phyloP scores from a whole-genome alignment of 2,329 filamentous ascomycete species.

The Pseudogymnoascus sp. region DNA sequence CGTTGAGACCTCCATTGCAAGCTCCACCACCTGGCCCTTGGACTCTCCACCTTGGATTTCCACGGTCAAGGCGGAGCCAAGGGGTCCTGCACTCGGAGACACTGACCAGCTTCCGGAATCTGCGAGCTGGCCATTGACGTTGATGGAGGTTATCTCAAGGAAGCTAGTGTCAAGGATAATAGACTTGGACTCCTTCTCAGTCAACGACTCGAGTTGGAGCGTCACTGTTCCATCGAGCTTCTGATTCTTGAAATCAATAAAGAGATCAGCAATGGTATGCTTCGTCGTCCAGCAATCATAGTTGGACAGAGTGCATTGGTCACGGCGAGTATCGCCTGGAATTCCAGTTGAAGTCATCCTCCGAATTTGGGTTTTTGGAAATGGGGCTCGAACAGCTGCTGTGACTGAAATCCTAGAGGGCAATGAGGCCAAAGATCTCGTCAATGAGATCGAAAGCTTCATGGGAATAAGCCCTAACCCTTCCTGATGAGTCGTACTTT shows the following conservation, averaged over 20 bases:
- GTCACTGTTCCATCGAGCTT: conserved; percentile 68
- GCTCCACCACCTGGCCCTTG: conserved; percentile 44
- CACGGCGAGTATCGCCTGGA: conserved; percentile 37
- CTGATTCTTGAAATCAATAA: conserved; percentile 76
- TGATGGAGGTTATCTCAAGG: conserved; percentile 65
- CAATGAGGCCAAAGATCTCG: conserved; percentile 5
- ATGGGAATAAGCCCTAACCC: neutral
- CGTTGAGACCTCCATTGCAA: conserved; percentile 66
- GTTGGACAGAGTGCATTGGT: conserved; percentile 87
- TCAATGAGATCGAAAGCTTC: conserved; percentile 5
- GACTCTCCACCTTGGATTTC: conserved; percentile 46
- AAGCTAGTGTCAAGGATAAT: conserved; percentile 85
- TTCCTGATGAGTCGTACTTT: neutral
- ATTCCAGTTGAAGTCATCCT: neutral
- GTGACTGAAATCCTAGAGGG: neutral
- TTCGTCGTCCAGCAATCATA: conserved; percentile 80
- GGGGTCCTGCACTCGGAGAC: conserved; percentile 60
- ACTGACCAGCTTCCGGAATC: neutral
- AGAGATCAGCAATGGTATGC: conserved; percentile 74
- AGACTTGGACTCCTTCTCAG: conserved; percentile 62
- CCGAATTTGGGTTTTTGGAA: conserved; percentile 1
- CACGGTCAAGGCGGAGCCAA: conserved; percentile 63
- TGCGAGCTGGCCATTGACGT: conserved; percentile 48
- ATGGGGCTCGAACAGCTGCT: neutral
- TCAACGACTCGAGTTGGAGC: conserved; percentile 69